Conservation (phyloP, 2,329 filamentous ascomycete genomes). For the Chaetothyriales sp. region DNA sequence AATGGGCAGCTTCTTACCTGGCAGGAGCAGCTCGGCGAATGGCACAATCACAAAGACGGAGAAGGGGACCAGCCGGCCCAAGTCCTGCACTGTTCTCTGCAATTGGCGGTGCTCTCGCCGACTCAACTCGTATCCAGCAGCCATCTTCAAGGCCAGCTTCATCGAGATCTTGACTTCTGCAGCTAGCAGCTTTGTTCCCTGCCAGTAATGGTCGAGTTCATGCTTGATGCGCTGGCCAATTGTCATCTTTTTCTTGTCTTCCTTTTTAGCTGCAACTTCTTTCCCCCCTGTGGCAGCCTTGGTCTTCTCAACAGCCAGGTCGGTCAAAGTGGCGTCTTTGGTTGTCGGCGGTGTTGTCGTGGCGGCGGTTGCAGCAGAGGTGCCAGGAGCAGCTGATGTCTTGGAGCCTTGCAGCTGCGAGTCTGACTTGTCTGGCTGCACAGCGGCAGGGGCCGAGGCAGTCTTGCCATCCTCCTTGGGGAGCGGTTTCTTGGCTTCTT, state of each 20-base stretch:
- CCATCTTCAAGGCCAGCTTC: constrained; percentile 87
- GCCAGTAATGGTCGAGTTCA: constrained; percentile 90
- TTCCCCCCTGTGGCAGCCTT: constrained; percentile 20
- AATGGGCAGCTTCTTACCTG: neutral
- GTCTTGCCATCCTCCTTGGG: constrained; percentile 36
- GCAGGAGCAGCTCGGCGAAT: constrained; percentile 67
- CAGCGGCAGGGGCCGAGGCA: constrained; percentile 10
- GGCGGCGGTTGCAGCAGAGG: neutral
- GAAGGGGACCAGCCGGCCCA: constrained; percentile 84
- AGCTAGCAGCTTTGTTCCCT: constrained; percentile 86
- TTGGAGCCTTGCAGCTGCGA: constrained; percentile 25
- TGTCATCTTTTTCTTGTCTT: constrained; percentile 74
- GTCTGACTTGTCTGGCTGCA: constrained; percentile 14
- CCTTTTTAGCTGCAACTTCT: constrained; percentile 44
- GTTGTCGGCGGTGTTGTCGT: constrained; percentile 34
- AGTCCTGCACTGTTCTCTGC: constrained; percentile 81
- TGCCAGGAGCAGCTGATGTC: constrained; percentile 14
- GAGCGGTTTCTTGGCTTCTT: constrained; percentile 74
- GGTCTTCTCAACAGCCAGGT: constrained; percentile 47
- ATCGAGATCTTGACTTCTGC: constrained; percentile 89
- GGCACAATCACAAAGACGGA: constrained; percentile 95
- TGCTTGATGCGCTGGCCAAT: constrained; percentile 88
- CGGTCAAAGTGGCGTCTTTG: constrained; percentile 38
- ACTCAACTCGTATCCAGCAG: constrained; percentile 88
- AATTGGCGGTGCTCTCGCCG: constrained; percentile 76